Conservation (phyloP, 495 filamentous ascomycete species). For the Letharia lupina region DNA sequence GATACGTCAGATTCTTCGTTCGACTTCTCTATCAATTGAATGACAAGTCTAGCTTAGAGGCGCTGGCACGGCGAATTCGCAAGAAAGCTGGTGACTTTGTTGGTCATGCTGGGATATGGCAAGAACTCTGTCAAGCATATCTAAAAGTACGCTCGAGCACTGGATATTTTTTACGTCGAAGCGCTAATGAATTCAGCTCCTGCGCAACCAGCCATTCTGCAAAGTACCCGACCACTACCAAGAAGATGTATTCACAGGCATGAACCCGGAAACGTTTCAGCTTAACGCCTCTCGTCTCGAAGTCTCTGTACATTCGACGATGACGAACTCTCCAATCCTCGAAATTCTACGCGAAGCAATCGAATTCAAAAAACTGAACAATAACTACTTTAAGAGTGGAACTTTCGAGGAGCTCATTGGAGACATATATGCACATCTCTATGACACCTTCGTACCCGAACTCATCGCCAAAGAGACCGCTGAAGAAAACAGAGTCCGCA, state of each 20-base stretch:
- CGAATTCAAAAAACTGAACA: conserved; percentile 91
- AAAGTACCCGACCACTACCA: conserved; percentile 56
- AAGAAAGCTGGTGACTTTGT: conserved; percentile 78
- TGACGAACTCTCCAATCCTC: conserved; percentile 40
- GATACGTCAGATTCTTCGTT: conserved; percentile 78
- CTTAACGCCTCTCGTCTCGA: conserved; percentile 49
- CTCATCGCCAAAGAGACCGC: conserved; percentile 37
- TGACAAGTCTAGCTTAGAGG: conserved; percentile 72
- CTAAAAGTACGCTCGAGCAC: conserved; percentile 39
- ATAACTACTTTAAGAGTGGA: conserved; percentile 75
- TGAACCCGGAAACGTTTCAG: conserved; percentile 74
- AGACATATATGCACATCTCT: conserved; percentile 79
- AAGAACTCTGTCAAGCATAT: conserved; percentile 65
- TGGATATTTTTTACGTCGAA: background rate
- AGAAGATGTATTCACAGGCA: conserved; percentile 72
- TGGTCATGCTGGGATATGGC: conserved; percentile 79
- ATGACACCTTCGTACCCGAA: conserved; percentile 46
- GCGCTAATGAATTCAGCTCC: conserved; percentile 36
- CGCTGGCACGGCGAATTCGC: conserved; percentile 69
- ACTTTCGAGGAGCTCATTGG: conserved; percentile 84
- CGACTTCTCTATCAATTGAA: conserved; percentile 63
- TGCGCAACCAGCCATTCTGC: conserved; percentile 52
- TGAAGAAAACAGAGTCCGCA: conserved; percentile 49
- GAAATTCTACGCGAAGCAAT: conserved; percentile 69
- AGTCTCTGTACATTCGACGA: conserved; percentile 37